A percentile compares a stretch with the other conserved stretches of the same genome.
Evolutionary conservation across 225 moss, liverwort and hornwort species (phyloP).

Genomic region (Marchantia paleacea): DNA sequence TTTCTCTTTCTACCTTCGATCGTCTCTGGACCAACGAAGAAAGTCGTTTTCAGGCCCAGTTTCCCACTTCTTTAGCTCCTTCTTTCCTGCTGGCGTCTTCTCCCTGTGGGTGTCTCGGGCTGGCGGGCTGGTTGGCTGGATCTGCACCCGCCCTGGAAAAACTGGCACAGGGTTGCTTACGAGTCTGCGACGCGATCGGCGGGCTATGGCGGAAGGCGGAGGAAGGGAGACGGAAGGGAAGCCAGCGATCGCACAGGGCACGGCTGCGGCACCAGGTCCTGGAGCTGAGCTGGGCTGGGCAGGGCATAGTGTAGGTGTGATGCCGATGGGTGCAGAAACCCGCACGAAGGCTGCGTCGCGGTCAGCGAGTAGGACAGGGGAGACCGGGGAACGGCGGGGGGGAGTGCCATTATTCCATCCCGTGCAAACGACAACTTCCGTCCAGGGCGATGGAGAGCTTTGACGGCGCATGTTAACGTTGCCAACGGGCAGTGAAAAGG

Average conservation of each 20-base stretch:
- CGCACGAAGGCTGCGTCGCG: conserved; percentile 18
- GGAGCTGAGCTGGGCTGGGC: background rate
- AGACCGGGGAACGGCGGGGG: background rate
- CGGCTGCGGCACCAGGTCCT: background rate
- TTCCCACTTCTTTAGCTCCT: background rate
- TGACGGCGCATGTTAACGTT: conserved; percentile 7
- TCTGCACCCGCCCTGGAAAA: background rate
- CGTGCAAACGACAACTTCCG: conserved; percentile 1
- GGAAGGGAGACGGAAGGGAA: background rate
- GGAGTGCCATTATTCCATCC: background rate
- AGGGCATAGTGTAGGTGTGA: too few species aligned
- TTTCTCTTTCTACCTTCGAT: too few species aligned
- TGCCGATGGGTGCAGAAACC: background rate
- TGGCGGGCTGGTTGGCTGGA: background rate
- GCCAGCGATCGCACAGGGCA: background rate
- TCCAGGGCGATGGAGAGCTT: background rate
- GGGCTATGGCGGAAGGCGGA: background rate
- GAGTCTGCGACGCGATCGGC: too few species aligned
- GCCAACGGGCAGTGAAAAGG: background rate
- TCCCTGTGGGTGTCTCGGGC: background rate
- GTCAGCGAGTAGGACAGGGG: background rate
- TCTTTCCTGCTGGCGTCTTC: background rate
- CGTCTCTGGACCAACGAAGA: too few species aligned
- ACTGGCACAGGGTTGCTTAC: background rate
- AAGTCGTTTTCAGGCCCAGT: background rate